Conservation (phyloP, 495 filamentous ascomycete species). For the Penicillium arizonense region DNA sequence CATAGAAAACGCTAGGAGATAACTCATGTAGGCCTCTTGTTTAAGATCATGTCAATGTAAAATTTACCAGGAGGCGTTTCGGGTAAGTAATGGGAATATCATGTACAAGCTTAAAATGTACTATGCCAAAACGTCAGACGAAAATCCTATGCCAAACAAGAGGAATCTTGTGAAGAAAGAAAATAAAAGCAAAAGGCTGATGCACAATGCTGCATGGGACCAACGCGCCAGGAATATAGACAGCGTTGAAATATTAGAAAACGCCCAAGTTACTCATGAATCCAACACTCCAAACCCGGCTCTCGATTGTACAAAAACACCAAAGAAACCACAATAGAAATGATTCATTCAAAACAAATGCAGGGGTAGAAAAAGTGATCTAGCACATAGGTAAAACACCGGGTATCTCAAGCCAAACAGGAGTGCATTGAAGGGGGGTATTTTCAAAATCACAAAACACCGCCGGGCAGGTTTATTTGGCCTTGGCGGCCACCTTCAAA, state of each 20-base stretch:
- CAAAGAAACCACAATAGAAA: neutral
- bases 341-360: constrained; percentile 10
- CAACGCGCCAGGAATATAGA: constrained; percentile 1
- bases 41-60: too few species aligned
- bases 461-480: constrained; percentile 45
- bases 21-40: too few species aligned
- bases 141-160: constrained; percentile 2
- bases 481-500: constrained; percentile 39
- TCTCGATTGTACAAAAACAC: constrained; percentile 3
- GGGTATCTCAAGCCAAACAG: constrained; percentile 34
- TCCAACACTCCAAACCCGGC: neutral
- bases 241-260: constrained; percentile 1
- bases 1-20: too few species aligned
- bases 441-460: constrained; percentile 35
- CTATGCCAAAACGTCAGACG: neutral
- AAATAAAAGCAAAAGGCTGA: constrained; percentile 15
- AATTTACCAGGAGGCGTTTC: too few species aligned
- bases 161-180: constrained; percentile 9
- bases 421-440: constrained; percentile 10
- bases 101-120: constrained; percentile 7
- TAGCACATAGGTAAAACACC: constrained; percentile 9
- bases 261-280: constrained; percentile 9
- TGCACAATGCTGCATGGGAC: constrained; percentile 15
- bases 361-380: constrained; percentile 21
- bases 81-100: neutral